These are phyloP conservation scores for Epipyxis sp. DNA, from an alignment of 108 stramenopile species.

Conservation along the genomic window DNA sequence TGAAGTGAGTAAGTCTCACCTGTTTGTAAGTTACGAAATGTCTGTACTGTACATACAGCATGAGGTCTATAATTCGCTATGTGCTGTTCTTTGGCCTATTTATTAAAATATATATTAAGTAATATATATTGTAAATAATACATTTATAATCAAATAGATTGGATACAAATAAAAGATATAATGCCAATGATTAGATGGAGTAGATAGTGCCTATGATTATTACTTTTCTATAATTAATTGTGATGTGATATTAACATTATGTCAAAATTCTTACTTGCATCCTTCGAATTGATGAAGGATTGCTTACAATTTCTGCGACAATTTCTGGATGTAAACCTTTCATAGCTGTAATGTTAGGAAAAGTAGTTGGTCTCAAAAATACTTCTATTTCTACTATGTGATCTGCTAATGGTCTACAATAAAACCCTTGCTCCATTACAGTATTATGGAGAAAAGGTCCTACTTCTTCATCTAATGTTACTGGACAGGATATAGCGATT, in stretches of 20 bases:
- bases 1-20: neutral
- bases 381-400: neutral
- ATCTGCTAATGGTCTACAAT: constrained; percentile 5
- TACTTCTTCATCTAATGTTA: neutral
- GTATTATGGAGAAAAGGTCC: neutral
- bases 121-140: no score
- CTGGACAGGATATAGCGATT: neutral
- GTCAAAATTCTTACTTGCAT: neutral
- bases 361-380: neutral
- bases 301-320: neutral
- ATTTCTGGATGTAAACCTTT: constrained; percentile 6
- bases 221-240: no score
- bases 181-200: no score
- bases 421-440: neutral
- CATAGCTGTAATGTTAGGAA: neutral
- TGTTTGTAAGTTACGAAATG: neutral
- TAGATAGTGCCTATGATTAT: no score
- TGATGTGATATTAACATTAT: neutral
- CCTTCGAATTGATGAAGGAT: constrained; percentile 3
- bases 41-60: constrained; percentile 20
- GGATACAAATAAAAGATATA: no score
- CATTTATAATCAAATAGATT: no score
- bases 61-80: neutral
- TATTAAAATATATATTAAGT: no score
- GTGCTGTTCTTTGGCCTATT: no score